Conservation (phyloP, 2,329 filamentous ascomycete genomes). For the Clarireedia homoeocarpa region DNA sequence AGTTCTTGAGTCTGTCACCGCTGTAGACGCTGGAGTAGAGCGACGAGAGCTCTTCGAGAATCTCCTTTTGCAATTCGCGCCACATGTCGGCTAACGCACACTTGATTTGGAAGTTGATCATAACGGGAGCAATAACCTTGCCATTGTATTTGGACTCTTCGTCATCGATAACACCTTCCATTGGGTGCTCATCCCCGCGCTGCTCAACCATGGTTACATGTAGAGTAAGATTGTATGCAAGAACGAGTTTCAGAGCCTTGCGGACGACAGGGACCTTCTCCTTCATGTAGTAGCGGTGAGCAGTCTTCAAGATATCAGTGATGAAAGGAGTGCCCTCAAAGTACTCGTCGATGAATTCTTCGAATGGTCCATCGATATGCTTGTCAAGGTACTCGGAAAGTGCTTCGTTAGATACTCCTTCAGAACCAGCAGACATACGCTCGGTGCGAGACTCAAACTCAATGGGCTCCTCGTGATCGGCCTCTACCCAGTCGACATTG, state of each 20-base stretch:
- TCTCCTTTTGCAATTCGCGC: slow-evolving; percentile 94
- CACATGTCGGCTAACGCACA: slow-evolving; percentile 95
- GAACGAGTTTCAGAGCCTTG: slow-evolving; percentile 88
- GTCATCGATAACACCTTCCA: slow-evolving; percentile 79
- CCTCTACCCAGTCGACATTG: slow-evolving; percentile 88
- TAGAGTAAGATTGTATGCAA: slow-evolving; percentile 91
- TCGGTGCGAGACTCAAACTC: slow-evolving; percentile 84
- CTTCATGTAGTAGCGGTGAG: slow-evolving; percentile 85
- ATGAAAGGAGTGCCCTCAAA: slow-evolving; percentile 94
- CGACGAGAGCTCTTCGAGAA: slow-evolving; percentile 83
- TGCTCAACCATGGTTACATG: slow-evolving; percentile 94
- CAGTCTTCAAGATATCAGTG: slow-evolving; percentile 92
- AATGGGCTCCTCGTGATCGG: slow-evolving; percentile 63
- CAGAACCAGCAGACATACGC: slow-evolving; percentile 79
- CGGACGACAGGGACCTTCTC: slow-evolving; percentile 84
- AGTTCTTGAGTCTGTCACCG: slow-evolving; percentile 95
- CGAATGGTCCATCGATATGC: slow-evolving; percentile 86
- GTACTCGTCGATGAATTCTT: slow-evolving; percentile 90
- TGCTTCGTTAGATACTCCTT: slow-evolving; percentile 73
- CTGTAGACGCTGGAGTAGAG: slow-evolving; percentile 98
- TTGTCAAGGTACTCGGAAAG: slow-evolving; percentile 90
- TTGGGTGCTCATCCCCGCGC: slow-evolving; percentile 67
- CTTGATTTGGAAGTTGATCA: slow-evolving; percentile 99
- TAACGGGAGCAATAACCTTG: slow-evolving; percentile 87
- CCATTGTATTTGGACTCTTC: slow-evolving; percentile 80